These are phyloP conservation scores for Astragalus membranaceus DNA, from an alignment of 306 rosid genomes.

Conservation along the genomic window DNA sequence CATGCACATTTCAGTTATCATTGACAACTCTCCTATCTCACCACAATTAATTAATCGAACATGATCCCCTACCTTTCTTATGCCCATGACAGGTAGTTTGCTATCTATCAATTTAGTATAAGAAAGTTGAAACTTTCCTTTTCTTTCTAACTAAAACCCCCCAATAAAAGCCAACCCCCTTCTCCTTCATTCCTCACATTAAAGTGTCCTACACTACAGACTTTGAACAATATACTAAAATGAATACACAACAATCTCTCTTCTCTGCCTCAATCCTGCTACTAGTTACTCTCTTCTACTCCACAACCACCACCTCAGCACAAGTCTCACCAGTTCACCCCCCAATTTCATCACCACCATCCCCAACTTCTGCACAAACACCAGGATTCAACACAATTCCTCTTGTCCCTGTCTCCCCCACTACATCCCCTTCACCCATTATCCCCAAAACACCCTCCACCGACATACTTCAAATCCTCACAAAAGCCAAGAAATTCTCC, in stretches of 20 bases:
- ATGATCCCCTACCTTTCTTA: slow-evolving; percentile 23
- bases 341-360: slow-evolving; percentile 1
- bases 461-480: slow-evolving; percentile 39
- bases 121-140: background rate
- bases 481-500: slow-evolving; percentile 43
- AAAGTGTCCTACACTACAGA: no score
- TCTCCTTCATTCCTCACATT: background rate
- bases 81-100: slow-evolving; percentile 24
- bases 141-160: background rate
- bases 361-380: slow-evolving; percentile 6
- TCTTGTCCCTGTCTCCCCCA: slow-evolving; percentile 26
- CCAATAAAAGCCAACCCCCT: slow-evolving; percentile 25
- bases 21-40: background rate
- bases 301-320: slow-evolving; percentile 11
- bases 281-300: slow-evolving; percentile 7
- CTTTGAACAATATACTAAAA: background rate
- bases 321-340: slow-evolving; percentile 35
- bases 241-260: slow-evolving; percentile 26
- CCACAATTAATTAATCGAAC: slow-evolving; percentile 7
- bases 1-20: background rate
- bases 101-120: background rate
- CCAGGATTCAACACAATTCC: slow-evolving; percentile 31
- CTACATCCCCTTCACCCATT: slow-evolving; percentile 21
- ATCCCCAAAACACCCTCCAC: slow-evolving; percentile 39
- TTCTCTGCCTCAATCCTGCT: slow-evolving; percentile 23